These are phyloP conservation scores for Funneliformis geosporum DNA, from an alignment of 192 early-diverging fungal species.

Conservation along the genomic window DNA sequence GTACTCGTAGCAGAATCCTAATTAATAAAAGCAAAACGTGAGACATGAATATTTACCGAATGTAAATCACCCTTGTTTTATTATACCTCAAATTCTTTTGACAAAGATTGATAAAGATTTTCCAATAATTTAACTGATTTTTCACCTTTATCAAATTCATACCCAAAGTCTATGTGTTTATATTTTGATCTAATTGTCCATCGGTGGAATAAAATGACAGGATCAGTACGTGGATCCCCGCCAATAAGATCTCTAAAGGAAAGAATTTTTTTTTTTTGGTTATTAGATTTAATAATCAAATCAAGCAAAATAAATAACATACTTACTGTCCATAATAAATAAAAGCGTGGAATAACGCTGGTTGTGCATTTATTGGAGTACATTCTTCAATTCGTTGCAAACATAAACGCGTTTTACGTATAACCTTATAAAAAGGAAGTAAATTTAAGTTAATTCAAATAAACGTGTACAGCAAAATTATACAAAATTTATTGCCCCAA, in stretches of 20 bases:
- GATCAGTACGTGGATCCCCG: neutral
- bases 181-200: slow-evolving; percentile 20
- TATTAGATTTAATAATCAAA: neutral
- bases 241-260: neutral
- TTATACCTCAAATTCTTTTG: slow-evolving; percentile 12
- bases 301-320: neutral
- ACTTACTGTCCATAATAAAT: neutral
- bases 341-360: neutral
- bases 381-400: slow-evolving; percentile 7
- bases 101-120: slow-evolving; percentile 12
- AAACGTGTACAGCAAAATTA: neutral
- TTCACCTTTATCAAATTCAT: slow-evolving; percentile 17
- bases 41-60: neutral
- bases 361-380: slow-evolving; percentile 1
- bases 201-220: slow-evolving; percentile 14
- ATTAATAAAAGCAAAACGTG: neutral
- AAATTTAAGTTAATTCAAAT: neutral
- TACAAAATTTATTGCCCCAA: neutral
- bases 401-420: slow-evolving; percentile 7
- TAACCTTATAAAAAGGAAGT: neutral
- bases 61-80: neutral
- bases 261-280: neutral
- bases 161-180: neutral
- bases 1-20: neutral
- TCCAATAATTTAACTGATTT: slow-evolving; percentile 5